phyloP scores from a whole-genome alignment of 1,284 basidiomycete genomes.

The Puccinia hordei region DNA sequence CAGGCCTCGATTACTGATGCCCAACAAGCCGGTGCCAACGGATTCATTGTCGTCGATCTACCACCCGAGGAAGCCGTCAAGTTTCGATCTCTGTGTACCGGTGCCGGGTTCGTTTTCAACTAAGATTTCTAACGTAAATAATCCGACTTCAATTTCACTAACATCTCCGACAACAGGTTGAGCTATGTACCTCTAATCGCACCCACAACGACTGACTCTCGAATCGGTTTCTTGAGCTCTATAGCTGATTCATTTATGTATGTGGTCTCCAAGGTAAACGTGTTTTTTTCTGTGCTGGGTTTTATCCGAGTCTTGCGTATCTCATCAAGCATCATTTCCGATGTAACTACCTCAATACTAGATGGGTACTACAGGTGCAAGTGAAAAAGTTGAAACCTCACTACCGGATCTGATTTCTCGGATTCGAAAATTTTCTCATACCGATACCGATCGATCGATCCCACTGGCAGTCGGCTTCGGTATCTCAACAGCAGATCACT shows the following conservation, averaged over 20 bases:
- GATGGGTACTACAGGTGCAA: conserved; percentile 46
- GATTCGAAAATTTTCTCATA: conserved; percentile 9
- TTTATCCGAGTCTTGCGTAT: neutral
- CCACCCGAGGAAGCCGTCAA: conserved; percentile 95
- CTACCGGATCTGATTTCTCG: conserved; percentile 39
- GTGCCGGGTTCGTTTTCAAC: conserved; percentile 68
- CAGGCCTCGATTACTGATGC: conserved; percentile 89
- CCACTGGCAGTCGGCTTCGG: conserved; percentile 96
- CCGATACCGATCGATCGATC: conserved; percentile 59
- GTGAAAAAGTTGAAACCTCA: conserved; percentile 11
- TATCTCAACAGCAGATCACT: conserved; percentile 85
- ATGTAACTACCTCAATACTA: neutral
- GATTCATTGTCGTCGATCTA: conserved; percentile 96
- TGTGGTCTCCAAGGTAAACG: conserved; percentile 76
- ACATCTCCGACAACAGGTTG: conserved; percentile 64
- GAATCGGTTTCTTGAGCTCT: conserved; percentile 85
- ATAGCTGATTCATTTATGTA: conserved; percentile 99
- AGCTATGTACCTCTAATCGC: conserved; percentile 95
- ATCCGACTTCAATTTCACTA: neutral
- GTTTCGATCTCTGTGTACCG: conserved; percentile 84
- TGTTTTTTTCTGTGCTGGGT: neutral
- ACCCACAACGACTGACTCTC: conserved; percentile 82
- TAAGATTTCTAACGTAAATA: too few species aligned
- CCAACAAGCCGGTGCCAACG: conserved; percentile 84
- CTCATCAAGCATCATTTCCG: neutral